These are phyloP conservation scores for Pestalotiopsis sp. DNA, from an alignment of 2,329 filamentous ascomycete genomes.

Conservation along the genomic window DNA sequence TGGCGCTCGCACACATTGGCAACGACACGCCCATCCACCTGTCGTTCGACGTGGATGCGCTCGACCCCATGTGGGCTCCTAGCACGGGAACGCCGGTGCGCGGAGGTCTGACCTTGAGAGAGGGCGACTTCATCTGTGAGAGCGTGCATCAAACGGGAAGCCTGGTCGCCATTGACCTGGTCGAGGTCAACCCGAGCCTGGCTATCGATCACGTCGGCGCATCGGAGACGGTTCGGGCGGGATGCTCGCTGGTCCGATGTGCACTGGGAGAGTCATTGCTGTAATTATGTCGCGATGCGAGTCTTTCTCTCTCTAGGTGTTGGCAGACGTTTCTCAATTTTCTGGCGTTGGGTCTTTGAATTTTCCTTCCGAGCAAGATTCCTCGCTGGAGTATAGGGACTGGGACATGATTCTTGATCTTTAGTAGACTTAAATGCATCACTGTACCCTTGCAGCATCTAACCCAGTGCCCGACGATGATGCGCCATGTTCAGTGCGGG, in stretches of 20 bases:
- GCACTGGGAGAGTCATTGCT: slow-evolving; percentile 90
- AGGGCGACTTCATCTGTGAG: slow-evolving; percentile 97
- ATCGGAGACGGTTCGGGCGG: slow-evolving; percentile 87
- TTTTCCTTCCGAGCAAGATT: neutral
- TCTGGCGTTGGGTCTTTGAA: neutral
- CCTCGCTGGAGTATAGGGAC: neutral
- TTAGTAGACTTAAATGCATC: slow-evolving; percentile 5
- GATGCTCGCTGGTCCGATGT: slow-evolving; percentile 88
- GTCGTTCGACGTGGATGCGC: slow-evolving; percentile 94
- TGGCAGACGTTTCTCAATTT: neutral
- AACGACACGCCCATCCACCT: slow-evolving; percentile 94
- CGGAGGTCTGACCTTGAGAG: slow-evolving; percentile 88
- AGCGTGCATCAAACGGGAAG: slow-evolving; percentile 79
- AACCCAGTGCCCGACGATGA: neutral
- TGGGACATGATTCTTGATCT: neutral
- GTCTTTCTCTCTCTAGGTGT: neutral
- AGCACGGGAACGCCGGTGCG: slow-evolving; percentile 94
- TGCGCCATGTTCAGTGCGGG: neutral
- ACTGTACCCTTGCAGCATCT: neutral
- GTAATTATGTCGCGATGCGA: slow-evolving; percentile 44
- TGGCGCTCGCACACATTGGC: slow-evolving; percentile 96
- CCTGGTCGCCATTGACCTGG: slow-evolving; percentile 78
- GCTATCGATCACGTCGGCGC: slow-evolving; percentile 63
- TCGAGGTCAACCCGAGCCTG: slow-evolving; percentile 79
- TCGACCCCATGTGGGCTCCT: slow-evolving; percentile 95